These are phyloP conservation scores for Apiospora pterosperma DNA, from an alignment of 2,329 filamentous ascomycete species.

Conservation along the genomic window DNA sequence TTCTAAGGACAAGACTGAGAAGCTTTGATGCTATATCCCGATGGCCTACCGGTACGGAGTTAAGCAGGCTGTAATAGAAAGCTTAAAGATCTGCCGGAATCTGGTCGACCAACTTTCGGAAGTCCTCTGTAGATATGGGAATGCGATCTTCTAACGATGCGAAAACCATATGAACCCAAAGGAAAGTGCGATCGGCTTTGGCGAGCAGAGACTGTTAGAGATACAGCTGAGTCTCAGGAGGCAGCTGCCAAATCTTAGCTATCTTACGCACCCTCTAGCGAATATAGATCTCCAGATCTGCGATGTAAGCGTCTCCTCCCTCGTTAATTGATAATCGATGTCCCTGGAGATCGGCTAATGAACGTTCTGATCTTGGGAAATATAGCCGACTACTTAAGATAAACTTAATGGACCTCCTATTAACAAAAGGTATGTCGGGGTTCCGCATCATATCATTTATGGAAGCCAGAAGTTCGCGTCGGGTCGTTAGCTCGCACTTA, in stretches of 20 bases:
- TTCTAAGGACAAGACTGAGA: constrained; percentile 29
- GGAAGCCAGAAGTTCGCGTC: constrained; percentile 21
- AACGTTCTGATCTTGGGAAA: constrained; percentile 9
- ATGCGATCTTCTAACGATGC: constrained; percentile 25
- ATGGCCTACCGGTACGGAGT: constrained; percentile 20
- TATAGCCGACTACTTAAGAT: constrained; percentile 28
- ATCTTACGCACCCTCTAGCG: constrained; percentile 27
- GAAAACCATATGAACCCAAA: constrained; percentile 35
- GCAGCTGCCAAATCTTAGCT: constrained; percentile 19
- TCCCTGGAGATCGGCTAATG: neutral
- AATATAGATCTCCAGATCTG: constrained; percentile 31
- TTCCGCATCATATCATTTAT: constrained; percentile 18
- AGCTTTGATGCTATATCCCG: constrained; percentile 23
- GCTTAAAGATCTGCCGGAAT: constrained; percentile 26
- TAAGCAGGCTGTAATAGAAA: constrained; percentile 29
- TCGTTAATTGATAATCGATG: constrained; percentile 20
- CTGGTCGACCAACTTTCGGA: constrained; percentile 25
- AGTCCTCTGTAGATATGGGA: constrained; percentile 20
- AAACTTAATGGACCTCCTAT: constrained; percentile 26
- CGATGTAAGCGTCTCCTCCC: constrained; percentile 14
- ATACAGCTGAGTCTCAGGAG: constrained; percentile 20
- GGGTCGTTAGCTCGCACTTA: constrained; percentile 29
- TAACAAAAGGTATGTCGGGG: constrained; percentile 7
- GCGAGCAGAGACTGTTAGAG: constrained; percentile 25
- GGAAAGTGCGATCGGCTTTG: constrained; percentile 32